phyloP scores from a whole-genome alignment of 192 early-diverging fungal genomes.

The Gamsiella multidivaricata region DNA sequence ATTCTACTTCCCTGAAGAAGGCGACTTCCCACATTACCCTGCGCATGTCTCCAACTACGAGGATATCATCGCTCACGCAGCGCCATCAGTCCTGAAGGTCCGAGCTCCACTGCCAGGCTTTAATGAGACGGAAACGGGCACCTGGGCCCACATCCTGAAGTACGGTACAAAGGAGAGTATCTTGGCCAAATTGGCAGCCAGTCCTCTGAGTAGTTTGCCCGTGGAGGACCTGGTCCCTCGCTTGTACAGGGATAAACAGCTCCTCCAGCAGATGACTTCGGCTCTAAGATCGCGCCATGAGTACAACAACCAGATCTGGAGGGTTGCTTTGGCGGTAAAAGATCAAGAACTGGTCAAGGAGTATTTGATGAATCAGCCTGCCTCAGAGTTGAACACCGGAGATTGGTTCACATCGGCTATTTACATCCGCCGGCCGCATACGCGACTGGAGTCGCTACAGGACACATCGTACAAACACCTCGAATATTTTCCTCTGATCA shows the following conservation, averaged over 20 bases:
- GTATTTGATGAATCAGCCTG: slow-evolving; percentile 25
- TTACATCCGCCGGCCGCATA: slow-evolving; percentile 5
- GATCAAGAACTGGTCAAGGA: slow-evolving; percentile 44
- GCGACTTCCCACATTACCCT: slow-evolving; percentile 53
- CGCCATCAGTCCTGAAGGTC: slow-evolving; percentile 25
- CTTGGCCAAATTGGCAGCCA: slow-evolving; percentile 14
- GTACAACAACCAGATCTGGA: slow-evolving; percentile 43
- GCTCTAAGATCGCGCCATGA: slow-evolving; percentile 34
- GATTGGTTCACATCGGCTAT: slow-evolving; percentile 49
- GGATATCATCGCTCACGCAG: slow-evolving; percentile 30
- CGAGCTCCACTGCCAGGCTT: slow-evolving; percentile 16
- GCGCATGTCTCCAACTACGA: slow-evolving; percentile 47
- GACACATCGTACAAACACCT: slow-evolving; percentile 22
- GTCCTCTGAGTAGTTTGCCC: slow-evolving; percentile 25
- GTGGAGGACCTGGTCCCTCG: slow-evolving; percentile 21
- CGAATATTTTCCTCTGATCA: slow-evolving; percentile 58
- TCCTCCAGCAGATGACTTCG: slow-evolving; percentile 39
- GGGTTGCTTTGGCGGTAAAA: slow-evolving; percentile 13
- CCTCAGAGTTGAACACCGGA: not conserved
- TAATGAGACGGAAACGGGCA: slow-evolving; percentile 14
- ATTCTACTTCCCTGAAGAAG: slow-evolving; percentile 63
- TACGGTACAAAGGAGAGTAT: slow-evolving; percentile 23
- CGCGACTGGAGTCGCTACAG: slow-evolving; percentile 6
- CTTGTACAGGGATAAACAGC: slow-evolving; percentile 16
- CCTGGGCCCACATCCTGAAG: slow-evolving; percentile 34